phyloP scores from a whole-genome alignment of 1,284 basidiomycete species.

The Earliella scabrosa region DNA sequence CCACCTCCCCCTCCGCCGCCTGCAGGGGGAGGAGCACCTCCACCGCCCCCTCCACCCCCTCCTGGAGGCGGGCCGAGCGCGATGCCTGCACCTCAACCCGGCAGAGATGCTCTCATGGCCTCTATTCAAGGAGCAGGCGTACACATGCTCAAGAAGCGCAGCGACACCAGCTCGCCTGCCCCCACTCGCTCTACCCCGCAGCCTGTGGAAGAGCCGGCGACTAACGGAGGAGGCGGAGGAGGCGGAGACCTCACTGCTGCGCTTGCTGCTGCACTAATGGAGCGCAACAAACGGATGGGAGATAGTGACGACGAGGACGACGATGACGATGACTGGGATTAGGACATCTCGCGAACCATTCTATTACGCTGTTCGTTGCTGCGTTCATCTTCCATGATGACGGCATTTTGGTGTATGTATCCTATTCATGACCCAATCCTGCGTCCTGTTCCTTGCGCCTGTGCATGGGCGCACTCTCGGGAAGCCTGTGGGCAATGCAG shows the following conservation, averaged over 20 bases:
- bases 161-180: conserved; percentile 41
- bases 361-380: background rate
- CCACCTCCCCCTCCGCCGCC: conserved; percentile 41
- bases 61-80: conserved; percentile 30
- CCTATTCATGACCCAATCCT: conserved; percentile 1
- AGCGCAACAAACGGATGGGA: conserved; percentile 89
- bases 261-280: conserved; percentile 67
- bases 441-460: background rate
- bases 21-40: conserved; percentile 33
- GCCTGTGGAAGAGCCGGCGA: conserved; percentile 43
- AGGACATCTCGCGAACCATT: conserved; percentile 12
- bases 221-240: conserved; percentile 42
- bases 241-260: conserved; percentile 66
- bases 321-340: conserved; percentile 89
- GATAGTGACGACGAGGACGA: conserved; percentile 93
- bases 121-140: conserved; percentile 75
- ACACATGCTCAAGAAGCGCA: conserved; percentile 77
- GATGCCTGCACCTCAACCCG: conserved; percentile 43
- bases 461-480: too few species aligned
- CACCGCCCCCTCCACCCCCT: background rate
- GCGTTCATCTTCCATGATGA: background rate
- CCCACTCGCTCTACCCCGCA: conserved; percentile 42
- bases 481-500: background rate
- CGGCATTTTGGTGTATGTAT: conserved; percentile 9
- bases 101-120: conserved; percentile 64